Evolutionary conservation across 371 early-diverging fungal genomes (phyloP), one percentile per base, ranked within the genome.

Genomic region (Mortierella polycephala): DNA sequence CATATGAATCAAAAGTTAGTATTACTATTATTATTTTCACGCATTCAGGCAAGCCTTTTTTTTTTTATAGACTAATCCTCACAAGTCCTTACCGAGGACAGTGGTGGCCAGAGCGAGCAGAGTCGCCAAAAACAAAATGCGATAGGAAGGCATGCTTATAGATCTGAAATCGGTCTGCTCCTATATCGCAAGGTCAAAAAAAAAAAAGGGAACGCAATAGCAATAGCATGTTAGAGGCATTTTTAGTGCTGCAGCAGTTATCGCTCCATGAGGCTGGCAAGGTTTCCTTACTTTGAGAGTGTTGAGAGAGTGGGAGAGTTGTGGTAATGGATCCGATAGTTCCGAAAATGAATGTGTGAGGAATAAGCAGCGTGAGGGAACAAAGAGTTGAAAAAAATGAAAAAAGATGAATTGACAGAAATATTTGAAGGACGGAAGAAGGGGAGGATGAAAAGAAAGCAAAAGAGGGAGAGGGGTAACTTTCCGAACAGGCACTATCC

Each of bases 61-160:
- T 20, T 0, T 52, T 3, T 20, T 7, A 16, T 52, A 9, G 52
- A n/a, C 18, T 18, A n/a, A 6, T 52, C 20, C 9, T 12, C 0
- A 16, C 37, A 5, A 13, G 12, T 30, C 13, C 39, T 60, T 61
- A 68, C 68, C 68, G 21, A 61, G 20, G 57, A 20, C 68, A 41
- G 68, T 40, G 13, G 69, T 50, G 13, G 51, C 46, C 14, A 68
- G 21, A 1, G 62, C 62, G 23, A 69, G 54, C 49, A 62, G 0
- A 3, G 55, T 62, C 9, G 44, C 57, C 50, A 62, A 13, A 51
- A 62, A 7, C 57, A 69, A 50, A 5, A 62, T 11, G 50, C 49
- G 51, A 16, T 37, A 62, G 50, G 20, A 41, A 2, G 55, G 46
- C 64, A 64, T 63, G 20, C 10, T 4, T 53, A 41, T 39, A 5